A percentile compares a stretch with the other conserved stretches of the same genome.
Conservation (phyloP, 352 stramenopile genomes). For the Phytopythium helicoides region DNA sequence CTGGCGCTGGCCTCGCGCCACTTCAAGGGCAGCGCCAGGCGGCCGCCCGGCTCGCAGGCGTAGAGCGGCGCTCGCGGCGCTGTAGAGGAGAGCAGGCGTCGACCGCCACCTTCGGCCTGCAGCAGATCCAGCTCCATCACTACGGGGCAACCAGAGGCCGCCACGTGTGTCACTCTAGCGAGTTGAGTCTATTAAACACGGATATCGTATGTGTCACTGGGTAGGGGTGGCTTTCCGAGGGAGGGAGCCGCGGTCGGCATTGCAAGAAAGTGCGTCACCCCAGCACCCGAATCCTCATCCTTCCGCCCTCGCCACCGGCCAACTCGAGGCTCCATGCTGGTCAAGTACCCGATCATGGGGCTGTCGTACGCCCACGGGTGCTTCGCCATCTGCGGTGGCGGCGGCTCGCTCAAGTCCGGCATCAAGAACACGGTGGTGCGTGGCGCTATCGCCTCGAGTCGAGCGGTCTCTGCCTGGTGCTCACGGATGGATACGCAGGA, state of each 20-base stretch:
- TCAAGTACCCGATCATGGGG: slow-evolving; percentile 86
- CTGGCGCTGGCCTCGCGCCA: slow-evolving; percentile 6
- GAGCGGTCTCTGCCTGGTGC: too few species aligned
- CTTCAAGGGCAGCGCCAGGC: slow-evolving; percentile 1
- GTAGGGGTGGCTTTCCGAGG: too few species aligned
- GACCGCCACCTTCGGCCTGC: too few species aligned
- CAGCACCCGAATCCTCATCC: too few species aligned
- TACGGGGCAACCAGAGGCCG: background rate
- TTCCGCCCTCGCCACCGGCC: too few species aligned
- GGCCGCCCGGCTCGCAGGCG: too few species aligned
- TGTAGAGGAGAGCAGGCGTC: too few species aligned
- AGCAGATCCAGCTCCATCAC: background rate
- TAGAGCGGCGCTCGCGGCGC: too few species aligned
- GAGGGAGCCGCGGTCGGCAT: too few species aligned
- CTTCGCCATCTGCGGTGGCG: slow-evolving; percentile 81
- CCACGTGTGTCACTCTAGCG: slow-evolving; percentile 7
- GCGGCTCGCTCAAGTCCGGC: slow-evolving; percentile 78
- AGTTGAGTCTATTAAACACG: background rate
- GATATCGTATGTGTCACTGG: background rate
- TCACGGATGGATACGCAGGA: too few species aligned
- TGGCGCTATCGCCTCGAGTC: slow-evolving; percentile 10
- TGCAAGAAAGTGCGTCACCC: too few species aligned
- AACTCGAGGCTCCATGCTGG: slow-evolving; percentile 53
- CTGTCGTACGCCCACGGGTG: slow-evolving; percentile 66
- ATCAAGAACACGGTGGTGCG: slow-evolving; percentile 87